phyloP scores from a whole-genome alignment of 2,329 filamentous ascomycete species.

The Pleoardoris graminearum region DNA sequence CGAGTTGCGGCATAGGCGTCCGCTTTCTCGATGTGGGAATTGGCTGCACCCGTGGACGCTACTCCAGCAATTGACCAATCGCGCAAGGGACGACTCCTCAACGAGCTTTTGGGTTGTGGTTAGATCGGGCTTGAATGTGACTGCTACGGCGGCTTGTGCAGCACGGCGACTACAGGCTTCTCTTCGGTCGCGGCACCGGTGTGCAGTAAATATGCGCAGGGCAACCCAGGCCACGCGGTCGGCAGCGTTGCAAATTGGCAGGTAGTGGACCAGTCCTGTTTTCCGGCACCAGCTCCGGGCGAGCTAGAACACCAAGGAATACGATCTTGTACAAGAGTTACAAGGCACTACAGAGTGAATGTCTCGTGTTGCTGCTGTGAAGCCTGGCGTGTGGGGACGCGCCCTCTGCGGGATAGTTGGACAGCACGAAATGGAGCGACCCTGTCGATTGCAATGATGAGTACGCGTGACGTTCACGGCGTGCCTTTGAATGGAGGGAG shows the following conservation, averaged over 20 bases:
- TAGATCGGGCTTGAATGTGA: neutral
- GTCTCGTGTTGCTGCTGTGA: slow-evolving; percentile 1
- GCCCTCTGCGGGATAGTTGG: neutral
- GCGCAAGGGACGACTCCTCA: slow-evolving; percentile 1
- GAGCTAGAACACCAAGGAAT: neutral
- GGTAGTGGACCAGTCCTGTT: neutral
- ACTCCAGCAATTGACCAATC: slow-evolving; percentile 29
- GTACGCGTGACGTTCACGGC: slow-evolving; percentile 38
- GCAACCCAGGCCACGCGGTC: slow-evolving; percentile 2
- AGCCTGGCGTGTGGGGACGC: neutral
- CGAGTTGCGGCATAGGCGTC: slow-evolving; percentile 17
- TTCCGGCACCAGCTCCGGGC: neutral
- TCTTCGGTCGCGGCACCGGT: neutral
- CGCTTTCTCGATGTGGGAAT: slow-evolving; percentile 23
- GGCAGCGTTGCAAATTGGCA: neutral
- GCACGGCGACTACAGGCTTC: slow-evolving; percentile 3
- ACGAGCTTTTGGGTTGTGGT: neutral
- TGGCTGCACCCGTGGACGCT: slow-evolving; percentile 26
- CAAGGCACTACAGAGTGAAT: neutral
- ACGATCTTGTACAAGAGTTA: neutral
- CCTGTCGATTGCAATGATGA: slow-evolving; percentile 32
- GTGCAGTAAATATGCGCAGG: slow-evolving; percentile 2
- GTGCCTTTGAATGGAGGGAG: slow-evolving; percentile 26
- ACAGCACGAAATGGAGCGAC: slow-evolving; percentile 11
- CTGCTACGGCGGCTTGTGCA: slow-evolving; percentile 8